phyloP scores from a whole-genome alignment of 129 eudicot species.

The Glebionis coronaria region DNA sequence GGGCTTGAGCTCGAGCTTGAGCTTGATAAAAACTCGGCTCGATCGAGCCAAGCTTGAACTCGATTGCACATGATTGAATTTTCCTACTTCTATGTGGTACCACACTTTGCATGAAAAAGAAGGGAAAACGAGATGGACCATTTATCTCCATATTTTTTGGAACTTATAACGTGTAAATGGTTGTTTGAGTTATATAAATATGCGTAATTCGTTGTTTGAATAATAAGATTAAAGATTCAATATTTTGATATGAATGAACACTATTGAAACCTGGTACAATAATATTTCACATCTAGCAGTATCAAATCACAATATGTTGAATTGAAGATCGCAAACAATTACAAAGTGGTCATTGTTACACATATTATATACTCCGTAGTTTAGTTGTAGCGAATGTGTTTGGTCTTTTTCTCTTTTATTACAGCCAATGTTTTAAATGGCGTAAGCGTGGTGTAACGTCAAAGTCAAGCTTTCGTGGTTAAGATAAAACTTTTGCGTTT shows the following conservation, averaged over 20 bases:
- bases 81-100: constrained; percentile 1
- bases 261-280: constrained; percentile 1
- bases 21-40: too few species aligned
- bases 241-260: background rate
- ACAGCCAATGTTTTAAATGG: too few species aligned
- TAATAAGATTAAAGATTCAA: constrained; percentile 16
- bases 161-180: constrained; percentile 8
- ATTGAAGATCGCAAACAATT: background rate
- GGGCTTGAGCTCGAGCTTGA: too few species aligned
- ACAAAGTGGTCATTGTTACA: background rate
- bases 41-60: too few species aligned
- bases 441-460: too few species aligned
- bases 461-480: too few species aligned
- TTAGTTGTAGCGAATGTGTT: background rate
- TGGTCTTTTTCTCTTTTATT: background rate
- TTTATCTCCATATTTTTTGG: background rate
- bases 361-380: too few species aligned
- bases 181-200: constrained; percentile 3
- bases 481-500: too few species aligned
- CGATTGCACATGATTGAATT: too few species aligned
- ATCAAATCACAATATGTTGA: background rate
- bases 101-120: constrained; percentile 22
- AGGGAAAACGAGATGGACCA: constrained; percentile 19
- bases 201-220: too few species aligned
- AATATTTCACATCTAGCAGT: constrained; percentile 8